phyloP scores from a whole-genome alignment of 2,329 filamentous ascomycete genomes.

The Thielaviopsis musarum region DNA sequence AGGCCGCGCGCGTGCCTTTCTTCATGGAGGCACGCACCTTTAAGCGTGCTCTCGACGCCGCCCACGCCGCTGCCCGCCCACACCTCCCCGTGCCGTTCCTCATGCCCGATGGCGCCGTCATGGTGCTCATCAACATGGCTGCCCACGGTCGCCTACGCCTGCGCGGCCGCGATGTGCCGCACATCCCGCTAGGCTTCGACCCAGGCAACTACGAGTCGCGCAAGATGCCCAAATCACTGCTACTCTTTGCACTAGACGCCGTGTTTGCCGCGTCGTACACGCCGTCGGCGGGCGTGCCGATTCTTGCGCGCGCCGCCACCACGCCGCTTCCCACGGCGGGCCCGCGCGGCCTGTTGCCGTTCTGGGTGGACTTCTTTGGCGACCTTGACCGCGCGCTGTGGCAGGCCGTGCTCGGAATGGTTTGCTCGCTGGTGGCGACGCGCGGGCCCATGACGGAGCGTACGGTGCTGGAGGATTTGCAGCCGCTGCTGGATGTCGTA shows the following conservation, averaged over 20 bases:
- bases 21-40: conserved; percentile 40
- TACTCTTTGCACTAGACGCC: conserved; percentile 46
- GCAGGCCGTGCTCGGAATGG: conserved; percentile 44
- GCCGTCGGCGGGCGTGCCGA: conserved; percentile 32
- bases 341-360: conserved; percentile 37
- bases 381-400: conserved; percentile 41
- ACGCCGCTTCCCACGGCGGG: conserved; percentile 27
- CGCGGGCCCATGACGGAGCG: conserved; percentile 38
- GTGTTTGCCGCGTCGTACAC: conserved; percentile 47
- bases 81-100: conserved; percentile 29
- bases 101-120: conserved; percentile 46
- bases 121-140: conserved; percentile 51
- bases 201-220: conserved; percentile 56
- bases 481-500: conserved; percentile 42
- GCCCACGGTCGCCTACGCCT: conserved; percentile 39
- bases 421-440: conserved; percentile 45
- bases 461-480: conserved; percentile 37
- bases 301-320: conserved; percentile 21
- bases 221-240: conserved; percentile 46
- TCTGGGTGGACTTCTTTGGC: conserved; percentile 58
- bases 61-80: conserved; percentile 18
- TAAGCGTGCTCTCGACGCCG: conserved; percentile 26
- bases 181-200: conserved; percentile 53
- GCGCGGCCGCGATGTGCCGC: conserved; percentile 35
- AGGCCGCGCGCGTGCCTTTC: conserved; percentile 35